phyloP scores from a whole-genome alignment of 352 stramenopile species.

The Globisporangium solare region DNA sequence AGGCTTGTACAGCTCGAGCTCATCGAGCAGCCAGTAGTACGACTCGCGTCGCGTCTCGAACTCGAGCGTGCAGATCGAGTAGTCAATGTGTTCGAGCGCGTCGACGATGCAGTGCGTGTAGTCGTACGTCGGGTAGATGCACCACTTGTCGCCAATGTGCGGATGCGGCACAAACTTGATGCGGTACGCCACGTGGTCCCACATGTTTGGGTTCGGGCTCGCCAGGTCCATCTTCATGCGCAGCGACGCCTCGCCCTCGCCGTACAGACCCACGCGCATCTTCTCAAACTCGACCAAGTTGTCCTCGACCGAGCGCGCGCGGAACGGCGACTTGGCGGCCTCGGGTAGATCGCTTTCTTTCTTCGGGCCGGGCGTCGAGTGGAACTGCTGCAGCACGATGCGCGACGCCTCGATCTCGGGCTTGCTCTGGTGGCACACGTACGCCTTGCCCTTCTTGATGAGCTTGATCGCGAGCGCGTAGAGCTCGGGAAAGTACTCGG shows the following conservation, averaged over 20 bases:
- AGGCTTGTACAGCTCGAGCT: slow-evolving; percentile 96
- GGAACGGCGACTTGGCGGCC: slow-evolving; percentile 85
- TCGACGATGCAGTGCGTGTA: slow-evolving; percentile 99
- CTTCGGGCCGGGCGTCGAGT: slow-evolving; percentile 52
- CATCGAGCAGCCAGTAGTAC: slow-evolving; percentile 99
- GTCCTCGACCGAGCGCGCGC: slow-evolving; percentile 91
- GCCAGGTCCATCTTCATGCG: slow-evolving; percentile 99
- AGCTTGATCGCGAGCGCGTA: slow-evolving; percentile 96
- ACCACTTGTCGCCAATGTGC: slow-evolving; percentile 97
- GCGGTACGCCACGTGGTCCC: slow-evolving; percentile 96
- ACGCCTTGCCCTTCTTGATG: slow-evolving; percentile 94
- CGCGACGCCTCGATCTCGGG: slow-evolving; percentile 76
- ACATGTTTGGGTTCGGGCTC: slow-evolving; percentile 99
- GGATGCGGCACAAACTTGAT: slow-evolving; percentile 98
- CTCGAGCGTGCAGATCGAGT: slow-evolving; percentile 99
- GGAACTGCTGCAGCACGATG: slow-evolving; percentile 67
- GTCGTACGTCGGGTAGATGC: slow-evolving; percentile 99
- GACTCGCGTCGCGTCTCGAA: slow-evolving; percentile 98
- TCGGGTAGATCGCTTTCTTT: slow-evolving; percentile 46
- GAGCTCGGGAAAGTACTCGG: slow-evolving; percentile 98
- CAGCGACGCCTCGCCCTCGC: slow-evolving; percentile 87
- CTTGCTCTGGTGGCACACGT: slow-evolving; percentile 93
- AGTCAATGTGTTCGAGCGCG: slow-evolving; percentile 98
- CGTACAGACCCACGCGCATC: slow-evolving; percentile 94
- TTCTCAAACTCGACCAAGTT: slow-evolving; percentile 97